Percentiles rank a stretch among this genome's conserved stretches.
Conservation (phyloP, 2,329 filamentous ascomycete genomes). For the Cercospora citrullina region DNA sequence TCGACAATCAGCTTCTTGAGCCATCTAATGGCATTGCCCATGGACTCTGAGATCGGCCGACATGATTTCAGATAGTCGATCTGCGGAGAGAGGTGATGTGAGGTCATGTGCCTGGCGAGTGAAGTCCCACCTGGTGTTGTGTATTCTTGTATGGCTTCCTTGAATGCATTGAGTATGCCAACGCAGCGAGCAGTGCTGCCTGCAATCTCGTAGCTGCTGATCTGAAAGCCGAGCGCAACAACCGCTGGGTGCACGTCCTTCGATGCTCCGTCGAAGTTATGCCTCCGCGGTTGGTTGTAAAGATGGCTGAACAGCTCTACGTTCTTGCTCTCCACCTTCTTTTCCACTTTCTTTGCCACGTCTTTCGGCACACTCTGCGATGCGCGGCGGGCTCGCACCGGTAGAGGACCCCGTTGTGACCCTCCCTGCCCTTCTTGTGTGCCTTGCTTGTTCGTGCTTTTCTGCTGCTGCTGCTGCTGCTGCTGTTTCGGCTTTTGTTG, state of each 20-base stretch:
- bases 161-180: slow-evolving; percentile 84
- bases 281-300: slow-evolving; percentile 71
- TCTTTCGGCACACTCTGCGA: slow-evolving; percentile 39
- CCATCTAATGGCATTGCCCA: slow-evolving; percentile 95
- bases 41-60: slow-evolving; percentile 91
- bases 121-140: slow-evolving; percentile 81
- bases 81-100: slow-evolving; percentile 87
- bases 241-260: slow-evolving; percentile 84
- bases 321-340: slow-evolving; percentile 60
- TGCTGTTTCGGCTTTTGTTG: slow-evolving; percentile 27
- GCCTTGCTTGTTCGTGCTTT: slow-evolving; percentile 35
- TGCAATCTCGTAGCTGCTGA: slow-evolving; percentile 82
- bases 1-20: slow-evolving; percentile 90
- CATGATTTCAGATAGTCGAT: slow-evolving; percentile 93
- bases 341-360: slow-evolving; percentile 49
- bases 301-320: slow-evolving; percentile 69
- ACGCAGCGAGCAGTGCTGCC: slow-evolving; percentile 88
- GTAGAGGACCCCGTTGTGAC: slow-evolving; percentile 30
- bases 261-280: slow-evolving; percentile 59
- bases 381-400: slow-evolving; percentile 31
- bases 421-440: slow-evolving; percentile 35
- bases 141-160: slow-evolving; percentile 91
- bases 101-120: slow-evolving; percentile 85
- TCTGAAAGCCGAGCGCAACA: slow-evolving; percentile 81
- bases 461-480: slow-evolving; percentile 39